Percentiles rank a stretch among this genome's conserved stretches.
phyloP scores from a whole-genome alignment of 805 yeast genomes.

The Debaryomyces prosopidis region DNA sequence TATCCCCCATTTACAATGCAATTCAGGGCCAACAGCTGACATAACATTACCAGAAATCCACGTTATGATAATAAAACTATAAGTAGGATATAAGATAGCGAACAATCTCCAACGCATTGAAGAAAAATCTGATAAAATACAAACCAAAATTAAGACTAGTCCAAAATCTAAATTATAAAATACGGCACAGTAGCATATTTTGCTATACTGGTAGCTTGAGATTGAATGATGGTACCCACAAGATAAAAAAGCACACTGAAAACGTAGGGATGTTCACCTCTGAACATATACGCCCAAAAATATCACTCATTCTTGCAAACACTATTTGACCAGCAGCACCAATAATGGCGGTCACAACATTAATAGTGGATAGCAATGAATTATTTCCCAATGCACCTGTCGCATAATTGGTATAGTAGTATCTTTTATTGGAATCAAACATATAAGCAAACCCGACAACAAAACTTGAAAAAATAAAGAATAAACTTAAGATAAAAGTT shows the following conservation, averaged over 20 bases:
- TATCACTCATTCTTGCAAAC: slow-evolving; percentile 28
- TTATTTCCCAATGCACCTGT: slow-evolving; percentile 23
- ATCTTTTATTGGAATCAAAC: slow-evolving; percentile 24
- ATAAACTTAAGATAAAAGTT: not conserved
- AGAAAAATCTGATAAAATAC: slow-evolving; percentile 18
- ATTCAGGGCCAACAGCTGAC: slow-evolving; percentile 8
- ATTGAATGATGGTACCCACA: slow-evolving; percentile 29
- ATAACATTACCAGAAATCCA: slow-evolving; percentile 21
- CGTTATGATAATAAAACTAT: slow-evolving; percentile 18
- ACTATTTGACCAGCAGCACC: slow-evolving; percentile 32
- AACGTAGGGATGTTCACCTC: slow-evolving; percentile 24
- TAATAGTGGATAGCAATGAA: slow-evolving; percentile 25
- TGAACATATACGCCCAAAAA: slow-evolving; percentile 26
- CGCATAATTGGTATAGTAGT: slow-evolving; percentile 22
- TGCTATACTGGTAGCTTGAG: slow-evolving; percentile 27
- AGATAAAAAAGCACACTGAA: slow-evolving; percentile 23
- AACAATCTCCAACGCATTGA: slow-evolving; percentile 18
- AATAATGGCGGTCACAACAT: slow-evolving; percentile 26
- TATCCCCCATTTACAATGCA: slow-evolving; percentile 17
- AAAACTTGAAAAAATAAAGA: slow-evolving; percentile 10
- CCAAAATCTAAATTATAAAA: slow-evolving; percentile 21
- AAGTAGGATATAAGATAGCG: slow-evolving; percentile 13
- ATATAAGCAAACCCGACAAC: slow-evolving; percentile 26
- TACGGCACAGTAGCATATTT: slow-evolving; percentile 30
- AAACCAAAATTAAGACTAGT: slow-evolving; percentile 13